These are phyloP conservation scores for Fomes fomentarius DNA, from an alignment of 1,284 basidiomycete species.

Conservation along the genomic window DNA sequence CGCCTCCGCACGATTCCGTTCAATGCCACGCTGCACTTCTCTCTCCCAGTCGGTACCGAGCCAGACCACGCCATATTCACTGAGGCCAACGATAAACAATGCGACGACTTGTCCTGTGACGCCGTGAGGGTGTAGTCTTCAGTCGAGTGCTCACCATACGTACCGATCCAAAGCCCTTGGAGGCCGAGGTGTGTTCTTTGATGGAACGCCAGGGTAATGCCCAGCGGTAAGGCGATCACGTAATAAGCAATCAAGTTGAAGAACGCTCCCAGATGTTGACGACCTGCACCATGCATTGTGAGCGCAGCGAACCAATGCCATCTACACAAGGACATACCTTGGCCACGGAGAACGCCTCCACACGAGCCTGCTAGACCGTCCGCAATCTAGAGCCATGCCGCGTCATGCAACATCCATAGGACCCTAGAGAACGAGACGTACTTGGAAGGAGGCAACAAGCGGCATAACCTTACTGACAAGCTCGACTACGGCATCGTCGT, in stretches of 20 bases:
- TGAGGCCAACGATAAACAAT: constrained; percentile 70
- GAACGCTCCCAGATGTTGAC: constrained; percentile 73
- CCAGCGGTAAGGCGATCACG: constrained; percentile 70
- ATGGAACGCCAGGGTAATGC: constrained; percentile 68
- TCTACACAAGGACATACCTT: constrained; percentile 43
- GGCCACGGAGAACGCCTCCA: constrained; percentile 70
- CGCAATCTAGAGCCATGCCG: constrained; percentile 45
- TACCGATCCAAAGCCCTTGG: constrained; percentile 72
- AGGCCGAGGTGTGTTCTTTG: constrained; percentile 48
- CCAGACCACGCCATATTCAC: constrained; percentile 69
- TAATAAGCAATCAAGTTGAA: constrained; percentile 83
- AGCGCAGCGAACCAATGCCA: background rate
- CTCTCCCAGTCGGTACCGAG: constrained; percentile 66
- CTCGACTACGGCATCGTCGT: constrained; percentile 59
- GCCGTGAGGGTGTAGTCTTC: background rate
- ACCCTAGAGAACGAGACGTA: constrained; percentile 28
- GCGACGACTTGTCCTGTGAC: constrained; percentile 69
- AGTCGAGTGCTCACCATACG: background rate
- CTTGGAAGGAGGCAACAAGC: constrained; percentile 80
- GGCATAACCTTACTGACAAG: constrained; percentile 78
- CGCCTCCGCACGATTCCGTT: constrained; percentile 54
- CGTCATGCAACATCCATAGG: no score
- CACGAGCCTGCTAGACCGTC: constrained; percentile 77
- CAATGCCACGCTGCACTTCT: constrained; percentile 57
- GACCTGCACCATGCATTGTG: constrained; percentile 42